These are phyloP conservation scores for Ploettnerulaceae sp. DNA, from an alignment of 2,329 filamentous ascomycete species.

Conservation along the genomic window DNA sequence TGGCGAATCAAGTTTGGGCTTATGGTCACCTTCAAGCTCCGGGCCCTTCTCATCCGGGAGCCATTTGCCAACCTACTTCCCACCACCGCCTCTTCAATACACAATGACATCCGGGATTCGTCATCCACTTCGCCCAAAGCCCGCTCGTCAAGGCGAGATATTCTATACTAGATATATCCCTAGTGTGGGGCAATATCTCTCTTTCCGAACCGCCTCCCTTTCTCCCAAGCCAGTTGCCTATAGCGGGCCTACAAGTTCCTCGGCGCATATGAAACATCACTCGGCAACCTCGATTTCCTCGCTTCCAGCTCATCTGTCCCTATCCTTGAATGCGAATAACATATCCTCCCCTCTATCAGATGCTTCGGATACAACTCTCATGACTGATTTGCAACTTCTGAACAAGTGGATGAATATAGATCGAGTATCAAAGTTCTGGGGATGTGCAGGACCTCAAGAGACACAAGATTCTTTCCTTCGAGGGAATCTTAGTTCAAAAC, in stretches of 20 bases:
- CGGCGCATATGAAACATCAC: conserved; percentile 28
- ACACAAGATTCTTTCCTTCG: conserved; percentile 65
- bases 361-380: conserved; percentile 25
- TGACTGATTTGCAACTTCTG: conserved; percentile 62
- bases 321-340: conserved; percentile 35
- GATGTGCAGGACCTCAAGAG: conserved; percentile 50
- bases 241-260: conserved; percentile 47
- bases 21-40: conserved; percentile 37
- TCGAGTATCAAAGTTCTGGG: conserved; percentile 84
- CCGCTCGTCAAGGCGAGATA: conserved; percentile 81
- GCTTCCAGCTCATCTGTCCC: conserved; percentile 32
- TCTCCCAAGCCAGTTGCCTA: conserved; percentile 60
- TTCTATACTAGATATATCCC: conserved; percentile 89
- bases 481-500: conserved; percentile 56
- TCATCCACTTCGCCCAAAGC: conserved; percentile 83
- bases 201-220: conserved; percentile 77
- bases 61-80: conserved; percentile 87
- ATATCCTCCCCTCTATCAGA: conserved; percentile 39
- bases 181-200: conserved; percentile 76
- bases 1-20: conserved; percentile 34
- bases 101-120: conserved; percentile 71
- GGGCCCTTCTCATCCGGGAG: conserved; percentile 78
- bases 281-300: conserved; percentile 28
- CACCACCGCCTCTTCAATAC: conserved; percentile 77
- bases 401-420: conserved; percentile 86